A percentile compares a stretch with the other conserved stretches of the same genome.
Evolutionary conservation across 2,329 filamentous ascomycete species (phyloP).

Genomic region (Periconia sp.): DNA sequence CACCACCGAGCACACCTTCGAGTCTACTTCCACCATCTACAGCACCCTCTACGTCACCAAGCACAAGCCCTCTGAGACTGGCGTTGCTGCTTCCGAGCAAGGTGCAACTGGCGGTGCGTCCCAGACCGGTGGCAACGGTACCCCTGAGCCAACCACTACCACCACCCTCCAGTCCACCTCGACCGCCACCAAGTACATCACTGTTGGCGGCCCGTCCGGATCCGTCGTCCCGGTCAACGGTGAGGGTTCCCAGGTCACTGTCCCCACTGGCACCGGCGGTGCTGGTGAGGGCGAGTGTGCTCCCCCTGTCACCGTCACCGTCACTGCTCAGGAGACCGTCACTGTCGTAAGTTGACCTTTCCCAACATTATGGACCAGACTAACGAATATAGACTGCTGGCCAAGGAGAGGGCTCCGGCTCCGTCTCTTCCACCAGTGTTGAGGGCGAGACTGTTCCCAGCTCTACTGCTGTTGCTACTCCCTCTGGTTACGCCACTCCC

Average conservation of each 20-base stretch:
- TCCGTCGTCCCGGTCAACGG: slow-evolving; percentile 1
- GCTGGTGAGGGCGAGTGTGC: slow-evolving; percentile 35
- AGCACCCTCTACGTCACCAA: slow-evolving; percentile 26
- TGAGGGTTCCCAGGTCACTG: slow-evolving; percentile 6
- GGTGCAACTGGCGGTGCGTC: slow-evolving; percentile 3
- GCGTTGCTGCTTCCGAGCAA: neutral
- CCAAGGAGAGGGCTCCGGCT: slow-evolving; percentile 12
- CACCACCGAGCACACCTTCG: slow-evolving; percentile 27
- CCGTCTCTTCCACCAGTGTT: slow-evolving; percentile 13
- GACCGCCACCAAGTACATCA: slow-evolving; percentile 39
- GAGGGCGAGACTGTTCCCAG: slow-evolving; percentile 16
- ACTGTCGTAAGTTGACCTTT: slow-evolving; percentile 29
- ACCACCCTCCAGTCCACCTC: slow-evolving; percentile 41
- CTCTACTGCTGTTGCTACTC: slow-evolving; percentile 4
- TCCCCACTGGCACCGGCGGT: slow-evolving; percentile 18
- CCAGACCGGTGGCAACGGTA: no score
- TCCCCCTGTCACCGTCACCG: slow-evolving; percentile 43
- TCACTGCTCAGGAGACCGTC: slow-evolving; percentile 47
- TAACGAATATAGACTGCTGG: slow-evolving; percentile 27
- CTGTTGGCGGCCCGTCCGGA: slow-evolving; percentile 29
- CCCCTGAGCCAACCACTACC: slow-evolving; percentile 22
- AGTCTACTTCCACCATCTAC: slow-evolving; percentile 27
- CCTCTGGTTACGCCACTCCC: no score
- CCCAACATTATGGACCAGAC: neutral
- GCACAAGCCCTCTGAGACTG: slow-evolving; percentile 5